Evolutionary conservation across 2,329 filamentous ascomycete genomes (phyloP).

Genomic region (Cercospora beticola): DNA sequence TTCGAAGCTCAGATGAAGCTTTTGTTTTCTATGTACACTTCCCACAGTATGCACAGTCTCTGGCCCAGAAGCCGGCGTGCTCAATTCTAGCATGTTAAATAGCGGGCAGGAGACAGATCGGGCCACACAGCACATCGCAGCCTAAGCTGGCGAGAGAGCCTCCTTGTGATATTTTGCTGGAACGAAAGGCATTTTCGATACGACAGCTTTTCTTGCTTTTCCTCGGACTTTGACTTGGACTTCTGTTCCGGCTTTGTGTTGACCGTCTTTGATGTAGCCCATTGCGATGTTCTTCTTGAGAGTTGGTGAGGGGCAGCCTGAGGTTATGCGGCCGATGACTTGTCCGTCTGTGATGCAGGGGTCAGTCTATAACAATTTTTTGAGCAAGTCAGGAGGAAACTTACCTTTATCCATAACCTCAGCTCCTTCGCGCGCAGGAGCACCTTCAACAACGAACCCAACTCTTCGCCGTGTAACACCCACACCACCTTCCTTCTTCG

Average conservation of each 20-base stretch:
- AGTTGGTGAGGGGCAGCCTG: conserved; percentile 83
- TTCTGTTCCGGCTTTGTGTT: conserved; percentile 82
- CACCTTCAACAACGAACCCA: conserved; percentile 78
- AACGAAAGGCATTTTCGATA: conserved; percentile 88
- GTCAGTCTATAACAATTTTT: neutral
- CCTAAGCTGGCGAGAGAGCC: conserved; percentile 14
- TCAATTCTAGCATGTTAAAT: neutral
- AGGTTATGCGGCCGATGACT: conserved; percentile 78
- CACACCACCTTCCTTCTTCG: conserved; percentile 29
- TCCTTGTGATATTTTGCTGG: conserved; percentile 70
- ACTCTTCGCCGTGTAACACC: conserved; percentile 73
- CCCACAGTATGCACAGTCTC: neutral
- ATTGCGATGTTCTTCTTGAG: conserved; percentile 91
- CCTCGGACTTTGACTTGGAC: conserved; percentile 75
- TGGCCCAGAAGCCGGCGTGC: neutral
- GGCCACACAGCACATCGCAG: neutral
- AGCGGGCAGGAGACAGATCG: neutral
- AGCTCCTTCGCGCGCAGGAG: conserved; percentile 85
- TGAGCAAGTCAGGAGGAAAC: too few relatives aligned
- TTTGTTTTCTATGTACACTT: conserved; percentile 4
- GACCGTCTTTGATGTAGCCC: conserved; percentile 80
- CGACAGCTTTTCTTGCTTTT: conserved; percentile 69
- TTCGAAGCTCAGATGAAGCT: neutral
- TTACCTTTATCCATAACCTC: conserved; percentile 62
- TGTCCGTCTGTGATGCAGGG: conserved; percentile 49